These are phyloP conservation scores for Pythium periplocum DNA, from an alignment of 352 stramenopile genomes.

Conservation along the genomic window DNA sequence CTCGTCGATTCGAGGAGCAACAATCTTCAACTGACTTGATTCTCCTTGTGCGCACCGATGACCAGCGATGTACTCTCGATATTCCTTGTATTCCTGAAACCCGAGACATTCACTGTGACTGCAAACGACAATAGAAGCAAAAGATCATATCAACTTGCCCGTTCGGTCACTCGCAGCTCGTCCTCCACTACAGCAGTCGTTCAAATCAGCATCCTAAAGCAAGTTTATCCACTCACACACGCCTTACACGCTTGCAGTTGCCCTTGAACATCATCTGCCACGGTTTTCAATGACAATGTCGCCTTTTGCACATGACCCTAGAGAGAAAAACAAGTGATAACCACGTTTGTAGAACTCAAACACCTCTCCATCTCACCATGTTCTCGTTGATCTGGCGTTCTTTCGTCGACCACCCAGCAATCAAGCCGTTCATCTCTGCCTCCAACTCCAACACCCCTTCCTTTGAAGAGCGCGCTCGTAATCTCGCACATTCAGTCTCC, in stretches of 20 bases:
- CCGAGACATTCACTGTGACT: constrained; percentile 5
- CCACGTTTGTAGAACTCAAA: neutral
- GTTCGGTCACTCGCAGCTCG: constrained; percentile 6
- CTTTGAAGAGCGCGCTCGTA: too few relatives aligned
- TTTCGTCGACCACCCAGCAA: constrained; percentile 8
- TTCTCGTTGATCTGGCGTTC: constrained; percentile 10
- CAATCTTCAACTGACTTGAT: neutral
- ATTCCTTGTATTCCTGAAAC: constrained; percentile 9
- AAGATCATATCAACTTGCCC: constrained; percentile 6
- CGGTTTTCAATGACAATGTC: constrained; percentile 8
- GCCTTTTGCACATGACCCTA: constrained; percentile 19
- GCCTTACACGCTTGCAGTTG: constrained; percentile 20
- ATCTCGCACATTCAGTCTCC: neutral
- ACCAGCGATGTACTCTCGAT: constrained; percentile 6
- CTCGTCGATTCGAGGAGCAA: too few relatives aligned
- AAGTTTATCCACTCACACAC: neutral
- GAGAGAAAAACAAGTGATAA: neutral
- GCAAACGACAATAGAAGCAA: neutral
- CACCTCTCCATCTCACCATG: constrained; percentile 8
- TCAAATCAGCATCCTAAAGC: constrained; percentile 1
- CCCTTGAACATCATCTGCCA: constrained; percentile 8
- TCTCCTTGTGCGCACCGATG: neutral
- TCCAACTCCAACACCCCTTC: neutral
- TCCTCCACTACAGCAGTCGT: constrained; percentile 5
- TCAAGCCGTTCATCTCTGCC: constrained; percentile 2